Evolutionary conservation across 208 protist species (phyloP).

Genomic region (Crithidia mellificae): DNA sequence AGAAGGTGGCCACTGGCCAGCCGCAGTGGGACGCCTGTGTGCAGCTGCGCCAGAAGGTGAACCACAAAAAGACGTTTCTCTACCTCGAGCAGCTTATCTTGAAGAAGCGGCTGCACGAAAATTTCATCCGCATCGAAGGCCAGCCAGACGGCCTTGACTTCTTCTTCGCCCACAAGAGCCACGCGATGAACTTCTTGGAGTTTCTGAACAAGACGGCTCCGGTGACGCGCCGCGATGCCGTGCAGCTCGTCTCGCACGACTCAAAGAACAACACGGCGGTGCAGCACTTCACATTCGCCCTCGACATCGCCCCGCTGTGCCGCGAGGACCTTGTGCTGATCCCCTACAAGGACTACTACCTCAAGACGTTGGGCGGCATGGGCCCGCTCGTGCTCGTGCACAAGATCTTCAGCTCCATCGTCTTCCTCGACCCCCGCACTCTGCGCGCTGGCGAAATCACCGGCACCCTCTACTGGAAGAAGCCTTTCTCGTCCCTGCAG

Average conservation of each 20-base stretch:
- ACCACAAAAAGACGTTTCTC: slow-evolving; percentile 99
- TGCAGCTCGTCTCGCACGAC: slow-evolving; percentile 98
- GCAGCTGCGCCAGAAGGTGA: slow-evolving; percentile 98
- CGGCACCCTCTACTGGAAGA: slow-evolving; percentile 92
- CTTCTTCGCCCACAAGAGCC: slow-evolving; percentile 96
- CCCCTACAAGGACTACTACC: slow-evolving; percentile 87
- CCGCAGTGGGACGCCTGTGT: slow-evolving; percentile 98
- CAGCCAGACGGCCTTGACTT: slow-evolving; percentile 98
- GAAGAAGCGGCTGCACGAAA: slow-evolving; percentile 95
- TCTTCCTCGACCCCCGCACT: slow-evolving; percentile 96
- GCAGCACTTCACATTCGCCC: slow-evolving; percentile 97
- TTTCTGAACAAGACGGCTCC: slow-evolving; percentile 95
- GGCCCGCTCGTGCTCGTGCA: slow-evolving; percentile 93
- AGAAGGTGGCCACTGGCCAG: slow-evolving; percentile 94
- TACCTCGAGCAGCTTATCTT: slow-evolving; percentile 99
- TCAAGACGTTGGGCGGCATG: slow-evolving; percentile 82
- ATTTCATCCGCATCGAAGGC: slow-evolving; percentile 95
- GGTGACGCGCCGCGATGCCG: slow-evolving; percentile 89
- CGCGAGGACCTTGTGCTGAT: slow-evolving; percentile 94
- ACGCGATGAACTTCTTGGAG: slow-evolving; percentile 97
- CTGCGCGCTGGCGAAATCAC: slow-evolving; percentile 93
- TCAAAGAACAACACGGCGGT: slow-evolving; percentile 98
- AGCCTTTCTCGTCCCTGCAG: slow-evolving; percentile 89
- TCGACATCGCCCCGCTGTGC: slow-evolving; percentile 98
- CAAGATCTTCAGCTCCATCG: slow-evolving; percentile 95